A percentile compares a stretch with the other conserved stretches of the same genome.
These are phyloP conservation scores for Ascochyta koolunga DNA, from an alignment of 2,329 filamentous ascomycete species.

Conservation along the genomic window DNA sequence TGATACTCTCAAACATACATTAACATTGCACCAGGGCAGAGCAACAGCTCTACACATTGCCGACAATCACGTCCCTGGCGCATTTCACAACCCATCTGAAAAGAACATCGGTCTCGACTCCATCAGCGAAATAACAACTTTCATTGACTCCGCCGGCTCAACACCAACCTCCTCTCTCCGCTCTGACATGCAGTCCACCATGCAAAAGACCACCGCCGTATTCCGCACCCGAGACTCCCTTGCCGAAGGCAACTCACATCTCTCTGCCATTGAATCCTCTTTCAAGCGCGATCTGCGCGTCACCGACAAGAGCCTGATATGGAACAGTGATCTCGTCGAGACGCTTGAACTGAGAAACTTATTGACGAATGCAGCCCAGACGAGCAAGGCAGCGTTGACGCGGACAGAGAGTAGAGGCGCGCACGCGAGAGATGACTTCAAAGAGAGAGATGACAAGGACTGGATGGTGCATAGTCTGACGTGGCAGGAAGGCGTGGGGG, in stretches of 20 bases:
- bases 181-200: constrained; percentile 53
- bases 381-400: constrained; percentile 52
- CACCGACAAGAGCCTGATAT: constrained; percentile 55
- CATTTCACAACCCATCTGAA: constrained; percentile 43
- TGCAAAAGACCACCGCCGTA: constrained; percentile 55
- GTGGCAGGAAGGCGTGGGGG: constrained; percentile 51
- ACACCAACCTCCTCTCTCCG: constrained; percentile 48
- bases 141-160: constrained; percentile 48
- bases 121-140: constrained; percentile 43
- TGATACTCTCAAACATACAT: not conserved
- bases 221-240: constrained; percentile 53
- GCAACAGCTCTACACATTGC: constrained; percentile 53
- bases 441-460: constrained; percentile 49
- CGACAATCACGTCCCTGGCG: constrained; percentile 47
- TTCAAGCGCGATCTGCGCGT: constrained; percentile 48
- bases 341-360: constrained; percentile 56
- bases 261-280: constrained; percentile 44
- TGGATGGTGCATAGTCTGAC: constrained; percentile 58
- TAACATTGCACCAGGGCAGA: constrained; percentile 42
- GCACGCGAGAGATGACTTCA: constrained; percentile 57
- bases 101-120: constrained; percentile 45
- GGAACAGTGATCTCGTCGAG: constrained; percentile 57
- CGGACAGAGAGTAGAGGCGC: constrained; percentile 54
- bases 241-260: constrained; percentile 36
- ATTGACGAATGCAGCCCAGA: constrained; percentile 55